Conservation (phyloP, 768 basidiomycete genomes). For the Termitomyces bulborhizus region DNA sequence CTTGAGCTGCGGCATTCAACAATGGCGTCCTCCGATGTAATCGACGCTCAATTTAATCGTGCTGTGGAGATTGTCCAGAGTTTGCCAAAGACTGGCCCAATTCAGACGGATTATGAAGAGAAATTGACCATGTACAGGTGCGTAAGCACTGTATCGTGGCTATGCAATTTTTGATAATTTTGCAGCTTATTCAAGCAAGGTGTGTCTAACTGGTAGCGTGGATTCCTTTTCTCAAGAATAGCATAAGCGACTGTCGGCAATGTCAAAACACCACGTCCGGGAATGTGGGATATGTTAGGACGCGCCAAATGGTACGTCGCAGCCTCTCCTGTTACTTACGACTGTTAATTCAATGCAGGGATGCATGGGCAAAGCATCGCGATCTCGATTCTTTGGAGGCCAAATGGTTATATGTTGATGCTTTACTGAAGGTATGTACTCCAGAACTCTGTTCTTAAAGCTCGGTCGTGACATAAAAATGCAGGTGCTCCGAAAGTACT, state of each 20-base stretch:
- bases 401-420: slow-evolving; percentile 86
- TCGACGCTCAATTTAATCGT: slow-evolving; percentile 84
- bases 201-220: slow-evolving; percentile 21
- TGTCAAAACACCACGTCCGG: slow-evolving; percentile 71
- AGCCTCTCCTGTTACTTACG: neutral
- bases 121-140: slow-evolving; percentile 92
- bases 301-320: slow-evolving; percentile 83
- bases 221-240: slow-evolving; percentile 4
- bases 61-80: slow-evolving; percentile 93
- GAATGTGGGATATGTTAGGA: slow-evolving; percentile 87
- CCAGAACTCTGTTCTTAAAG: neutral
- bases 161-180: neutral
- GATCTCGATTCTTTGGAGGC: slow-evolving; percentile 76
- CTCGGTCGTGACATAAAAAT: neutral
- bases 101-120: slow-evolving; percentile 94
- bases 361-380: slow-evolving; percentile 92
- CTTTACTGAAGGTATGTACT: slow-evolving; percentile 66
- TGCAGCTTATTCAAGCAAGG: slow-evolving; percentile 90
- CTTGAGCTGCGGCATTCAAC: neutral
- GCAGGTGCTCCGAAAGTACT: slow-evolving; percentile 76
- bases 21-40: slow-evolving; percentile 63
- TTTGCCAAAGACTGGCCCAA: slow-evolving; percentile 89
- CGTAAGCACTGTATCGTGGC: slow-evolving; percentile 12
- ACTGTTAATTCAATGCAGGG: slow-evolving; percentile 42
- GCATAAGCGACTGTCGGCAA: slow-evolving; percentile 77